phyloP scores from a whole-genome alignment of 2,329 filamentous ascomycete species.

The Talaromyces funiculosus region DNA sequence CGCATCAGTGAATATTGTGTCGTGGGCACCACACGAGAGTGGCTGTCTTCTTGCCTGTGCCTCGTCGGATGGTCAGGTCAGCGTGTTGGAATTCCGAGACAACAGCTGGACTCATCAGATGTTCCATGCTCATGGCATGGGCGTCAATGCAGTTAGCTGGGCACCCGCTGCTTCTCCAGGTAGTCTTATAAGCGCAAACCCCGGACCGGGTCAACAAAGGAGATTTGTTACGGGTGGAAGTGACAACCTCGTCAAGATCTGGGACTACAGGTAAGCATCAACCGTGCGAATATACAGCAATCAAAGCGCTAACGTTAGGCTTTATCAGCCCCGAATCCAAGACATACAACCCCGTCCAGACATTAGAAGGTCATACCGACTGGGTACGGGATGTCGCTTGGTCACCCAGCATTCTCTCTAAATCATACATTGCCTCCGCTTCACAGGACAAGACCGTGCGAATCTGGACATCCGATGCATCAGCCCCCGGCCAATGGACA shows the following conservation, averaged over 20 bases:
- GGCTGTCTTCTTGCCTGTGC: slow-evolving; percentile 93
- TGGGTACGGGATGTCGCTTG: slow-evolving; percentile 98
- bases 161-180: slow-evolving; percentile 80
- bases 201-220: slow-evolving; percentile 59
- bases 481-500: slow-evolving; percentile 68
- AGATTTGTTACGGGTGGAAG: slow-evolving; percentile 92
- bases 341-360: slow-evolving; percentile 47
- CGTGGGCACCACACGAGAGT: slow-evolving; percentile 95
- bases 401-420: slow-evolving; percentile 90
- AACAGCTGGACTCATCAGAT: slow-evolving; percentile 85
- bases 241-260: slow-evolving; percentile 90
- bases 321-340: slow-evolving; percentile 44
- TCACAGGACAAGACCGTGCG: slow-evolving; percentile 95
- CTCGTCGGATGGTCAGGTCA: slow-evolving; percentile 87
- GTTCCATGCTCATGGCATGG: slow-evolving; percentile 86
- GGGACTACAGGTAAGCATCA: slow-evolving; percentile 65
- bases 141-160: slow-evolving; percentile 95
- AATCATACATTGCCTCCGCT: slow-evolving; percentile 93
- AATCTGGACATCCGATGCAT: slow-evolving; percentile 82
- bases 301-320: background rate
- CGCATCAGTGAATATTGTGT: slow-evolving; percentile 91
- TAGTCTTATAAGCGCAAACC: slow-evolving; percentile 70
- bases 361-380: slow-evolving; percentile 77
- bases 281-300: background rate
- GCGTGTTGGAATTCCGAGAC: slow-evolving; percentile 94